Conservation (phyloP, 1,139 yeast genomes). For the Geotrichum aggregatum region DNA sequence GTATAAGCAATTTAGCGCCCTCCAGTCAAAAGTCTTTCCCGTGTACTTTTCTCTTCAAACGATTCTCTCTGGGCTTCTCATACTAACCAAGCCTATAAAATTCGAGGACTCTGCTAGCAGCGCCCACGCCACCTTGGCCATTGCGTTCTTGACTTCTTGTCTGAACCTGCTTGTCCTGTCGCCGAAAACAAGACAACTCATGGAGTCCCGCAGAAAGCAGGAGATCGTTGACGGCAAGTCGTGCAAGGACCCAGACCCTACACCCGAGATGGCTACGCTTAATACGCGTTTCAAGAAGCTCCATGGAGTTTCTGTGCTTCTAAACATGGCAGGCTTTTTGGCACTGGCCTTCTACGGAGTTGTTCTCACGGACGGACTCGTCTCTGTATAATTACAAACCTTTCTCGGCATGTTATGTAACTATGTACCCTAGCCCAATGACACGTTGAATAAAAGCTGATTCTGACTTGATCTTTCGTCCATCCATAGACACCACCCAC, state of each 20-base stretch:
- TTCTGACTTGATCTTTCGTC: not conserved
- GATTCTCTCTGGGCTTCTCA: conserved; percentile 60
- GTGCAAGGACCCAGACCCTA: conserved; percentile 50
- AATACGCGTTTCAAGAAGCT: conserved; percentile 58
- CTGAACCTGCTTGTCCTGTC: conserved; percentile 61
- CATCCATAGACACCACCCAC: not conserved
- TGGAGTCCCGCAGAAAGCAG: conserved; percentile 52
- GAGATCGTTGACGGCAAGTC: conserved; percentile 46
- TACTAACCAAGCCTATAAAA: conserved; percentile 67
- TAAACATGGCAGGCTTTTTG: conserved; percentile 58
- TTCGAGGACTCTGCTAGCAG: conserved; percentile 47
- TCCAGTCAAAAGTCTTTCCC: conserved; percentile 79
- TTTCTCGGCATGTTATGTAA: not conserved
- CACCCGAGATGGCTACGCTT: conserved; percentile 51
- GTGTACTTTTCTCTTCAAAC: conserved; percentile 77
- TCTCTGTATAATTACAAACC: not conserved
- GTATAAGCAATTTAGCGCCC: conserved; percentile 68
- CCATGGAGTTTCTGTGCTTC: conserved; percentile 69
- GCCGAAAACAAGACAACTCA: conserved; percentile 62
- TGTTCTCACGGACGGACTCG: conserved; percentile 10
- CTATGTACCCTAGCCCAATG: not conserved
- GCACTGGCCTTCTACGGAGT: conserved; percentile 69
- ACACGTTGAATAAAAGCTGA: not conserved
- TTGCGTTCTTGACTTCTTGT: conserved; percentile 48
- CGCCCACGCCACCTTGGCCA: conserved; percentile 26